Evolutionary conservation across 495 filamentous ascomycete genomes (phyloP), one percentile per base, ranked within the genome.

Genomic region (Aspergillus hancockii): DNA sequence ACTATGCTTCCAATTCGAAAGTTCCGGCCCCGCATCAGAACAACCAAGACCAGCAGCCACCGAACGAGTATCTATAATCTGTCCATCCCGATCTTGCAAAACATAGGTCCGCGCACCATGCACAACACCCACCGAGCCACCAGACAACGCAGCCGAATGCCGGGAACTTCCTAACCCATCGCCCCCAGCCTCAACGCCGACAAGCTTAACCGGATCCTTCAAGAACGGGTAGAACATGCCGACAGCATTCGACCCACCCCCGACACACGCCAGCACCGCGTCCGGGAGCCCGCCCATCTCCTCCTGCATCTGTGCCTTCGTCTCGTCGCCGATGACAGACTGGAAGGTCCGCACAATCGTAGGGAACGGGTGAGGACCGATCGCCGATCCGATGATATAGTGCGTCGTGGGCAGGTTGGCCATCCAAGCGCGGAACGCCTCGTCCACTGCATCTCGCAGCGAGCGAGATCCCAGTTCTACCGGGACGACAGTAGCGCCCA

Each of bases 221-320:
- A 88, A 82, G 80, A 98, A 98, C n/a, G 94, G 94, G 69, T 95
- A 92, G 78, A 98, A 96, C 90, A 96, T 97, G 75, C 92, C 92
- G 21, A 88, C 85, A 7, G 92, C 92, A 68, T 96, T 97, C 65
- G 83, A 88, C 45, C 94, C 94, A 60, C 94, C 94, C 46, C 94
- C 94, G 6, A 98, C 94, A 63, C 94, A 98, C 10, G 94, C 94
- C 10, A 98, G 90, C 5, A 98, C 91, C 0, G 93, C 94, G 67
- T 98, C 95, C 3, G 94, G 95, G 1, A 97, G 83, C 72, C 95
- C 94, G 52, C 91, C 90, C 36, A 87, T 83, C 65, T 88, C 81
- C 66, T 87, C 83, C 38, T 84, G 76, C 83, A 97, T 88, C 75
- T 98, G 95, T 52, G 85, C 77, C 74, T 92, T 94, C 43, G 95